Evolutionary conservation across 768 basidiomycete species (phyloP), one percentile per base, ranked within the genome.

Genomic region (Imleria badia): DNA sequence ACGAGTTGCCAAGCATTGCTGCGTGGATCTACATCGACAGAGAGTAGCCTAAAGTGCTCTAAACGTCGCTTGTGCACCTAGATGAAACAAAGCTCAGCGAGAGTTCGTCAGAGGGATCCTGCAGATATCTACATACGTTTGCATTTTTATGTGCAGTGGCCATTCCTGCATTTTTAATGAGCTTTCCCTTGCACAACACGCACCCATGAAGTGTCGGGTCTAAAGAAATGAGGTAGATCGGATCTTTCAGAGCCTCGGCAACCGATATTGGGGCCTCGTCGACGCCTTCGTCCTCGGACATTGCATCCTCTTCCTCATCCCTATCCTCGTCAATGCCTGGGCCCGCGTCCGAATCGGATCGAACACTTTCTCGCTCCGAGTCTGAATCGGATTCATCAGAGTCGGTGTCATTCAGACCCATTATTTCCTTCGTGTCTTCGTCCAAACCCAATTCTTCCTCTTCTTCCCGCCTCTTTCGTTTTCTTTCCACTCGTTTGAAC

Each of bases 401-500:
- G 68, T 91, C 86, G 1, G 87, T 87, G 60, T 90, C 85, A 39
- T 89, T 77, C 58, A 91, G 65, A 23, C 87, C 89, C 13, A 89
- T 71, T 34, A 83, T 65, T 45, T 81, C 82, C 63, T 79, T 87
- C 74, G 76, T 74, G n/a, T 84, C 85, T 33, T 78, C 80, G 53
- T 87, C 82, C 6, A 87, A 60, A 0, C 82, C 85, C 34, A 86
- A 76, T 47, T 82, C 79, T 66, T 86, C 84, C 56, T 87, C 86
- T 59, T 84, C 76, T 62, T 85, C 76, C 55, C 76, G 78, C 61
- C 79, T 84, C 62, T 76, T 77, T 23, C 77, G 79, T 43, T 84
- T 79, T 66, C 84, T 90, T 60, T 84, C 84, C 8, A 89, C 77
- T 55, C 90, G 82, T 72, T 92, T 91, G 77, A 89, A 90, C 89